Percentiles rank a stretch among this genome's conserved stretches.
Conservation (phyloP, 2,329 filamentous ascomycete genomes). For the Lecanoromycetidae sp. region DNA sequence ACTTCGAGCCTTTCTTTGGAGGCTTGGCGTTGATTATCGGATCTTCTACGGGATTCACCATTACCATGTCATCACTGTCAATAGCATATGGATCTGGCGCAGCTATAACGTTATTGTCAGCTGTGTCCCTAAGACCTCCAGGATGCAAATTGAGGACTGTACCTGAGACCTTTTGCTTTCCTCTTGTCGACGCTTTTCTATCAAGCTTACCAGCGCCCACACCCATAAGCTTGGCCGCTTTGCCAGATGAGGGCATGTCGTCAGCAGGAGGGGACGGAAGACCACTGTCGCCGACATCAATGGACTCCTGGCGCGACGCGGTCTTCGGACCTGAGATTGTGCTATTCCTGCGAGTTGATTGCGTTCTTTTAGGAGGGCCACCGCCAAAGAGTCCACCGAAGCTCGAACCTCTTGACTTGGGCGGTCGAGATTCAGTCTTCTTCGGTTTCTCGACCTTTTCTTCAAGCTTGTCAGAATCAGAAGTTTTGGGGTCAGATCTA, state of each 20-base stretch:
- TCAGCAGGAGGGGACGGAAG: constrained; percentile 64
- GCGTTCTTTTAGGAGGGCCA: constrained; percentile 51
- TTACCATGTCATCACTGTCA: constrained; percentile 51
- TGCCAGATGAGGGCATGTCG: constrained; percentile 53
- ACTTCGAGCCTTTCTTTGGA: constrained; percentile 23
- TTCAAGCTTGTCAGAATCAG: constrained; percentile 58
- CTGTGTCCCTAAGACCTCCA: neutral
- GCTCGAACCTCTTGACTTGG: constrained; percentile 47
- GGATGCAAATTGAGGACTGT: constrained; percentile 8
- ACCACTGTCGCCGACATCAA: constrained; percentile 50
- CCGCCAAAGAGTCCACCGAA: constrained; percentile 53
- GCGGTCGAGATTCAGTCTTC: constrained; percentile 37
- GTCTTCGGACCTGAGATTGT: constrained; percentile 39
- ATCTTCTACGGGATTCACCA: constrained; percentile 42
- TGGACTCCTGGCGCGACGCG: constrained; percentile 53
- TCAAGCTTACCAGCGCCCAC: constrained; percentile 38
- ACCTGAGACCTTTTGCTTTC: constrained; percentile 32
- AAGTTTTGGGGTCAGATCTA: constrained; percentile 53
- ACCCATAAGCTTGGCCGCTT: constrained; percentile 69
- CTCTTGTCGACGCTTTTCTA: constrained; percentile 40
- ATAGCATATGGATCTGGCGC: constrained; percentile 48
- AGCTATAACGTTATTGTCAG: constrained; percentile 19
- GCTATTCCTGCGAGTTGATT: constrained; percentile 52
- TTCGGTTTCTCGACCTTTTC: constrained; percentile 29
- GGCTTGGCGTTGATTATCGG: constrained; percentile 22